Evolutionary conservation across 2,329 filamentous ascomycete species (phyloP).

Genomic region (Hymenoscyphus scutula): DNA sequence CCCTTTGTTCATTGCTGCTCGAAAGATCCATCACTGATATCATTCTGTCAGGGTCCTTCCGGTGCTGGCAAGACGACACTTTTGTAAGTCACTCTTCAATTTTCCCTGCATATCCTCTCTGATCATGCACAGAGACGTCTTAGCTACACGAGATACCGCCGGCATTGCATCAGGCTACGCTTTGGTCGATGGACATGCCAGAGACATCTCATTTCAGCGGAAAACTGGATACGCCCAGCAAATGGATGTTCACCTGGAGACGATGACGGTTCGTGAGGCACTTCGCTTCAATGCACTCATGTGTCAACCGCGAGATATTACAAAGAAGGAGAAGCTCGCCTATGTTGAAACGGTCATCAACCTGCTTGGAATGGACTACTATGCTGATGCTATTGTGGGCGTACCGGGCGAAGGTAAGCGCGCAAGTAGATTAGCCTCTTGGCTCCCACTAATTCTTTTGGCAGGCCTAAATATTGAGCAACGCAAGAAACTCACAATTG

Average conservation of each 20-base stretch:
- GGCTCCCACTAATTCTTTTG: not conserved
- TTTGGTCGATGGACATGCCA: slow-evolving; percentile 60
- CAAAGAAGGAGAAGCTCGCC: slow-evolving; percentile 77
- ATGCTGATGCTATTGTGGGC: slow-evolving; percentile 87
- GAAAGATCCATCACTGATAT: not conserved
- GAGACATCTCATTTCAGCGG: slow-evolving; percentile 80
- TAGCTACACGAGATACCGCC: slow-evolving; percentile 82
- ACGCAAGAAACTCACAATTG: slow-evolving; percentile 79
- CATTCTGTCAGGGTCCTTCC: slow-evolving; percentile 14
- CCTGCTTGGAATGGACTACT: slow-evolving; percentile 81
- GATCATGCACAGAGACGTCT: slow-evolving; percentile 53
- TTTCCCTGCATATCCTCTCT: not conserved
- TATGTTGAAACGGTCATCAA: slow-evolving; percentile 70
- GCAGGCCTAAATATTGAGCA: slow-evolving; percentile 61
- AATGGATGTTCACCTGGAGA: slow-evolving; percentile 81
- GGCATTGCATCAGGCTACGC: slow-evolving; percentile 87
- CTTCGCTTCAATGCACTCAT: slow-evolving; percentile 80
- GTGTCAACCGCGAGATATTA: slow-evolving; percentile 71
- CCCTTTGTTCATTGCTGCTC: not conserved
- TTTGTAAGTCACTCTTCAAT: slow-evolving; percentile 39
- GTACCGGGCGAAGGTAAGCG: slow-evolving; percentile 71
- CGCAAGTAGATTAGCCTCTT: not conserved
- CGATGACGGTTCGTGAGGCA: slow-evolving; percentile 81
- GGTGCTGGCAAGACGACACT: slow-evolving; percentile 90
- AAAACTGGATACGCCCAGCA: slow-evolving; percentile 91